A percentile compares a stretch with the other conserved stretches of the same genome.
Conservation (phyloP, 2,329 filamentous ascomycete species). For the Diaporthe helianthi region DNA sequence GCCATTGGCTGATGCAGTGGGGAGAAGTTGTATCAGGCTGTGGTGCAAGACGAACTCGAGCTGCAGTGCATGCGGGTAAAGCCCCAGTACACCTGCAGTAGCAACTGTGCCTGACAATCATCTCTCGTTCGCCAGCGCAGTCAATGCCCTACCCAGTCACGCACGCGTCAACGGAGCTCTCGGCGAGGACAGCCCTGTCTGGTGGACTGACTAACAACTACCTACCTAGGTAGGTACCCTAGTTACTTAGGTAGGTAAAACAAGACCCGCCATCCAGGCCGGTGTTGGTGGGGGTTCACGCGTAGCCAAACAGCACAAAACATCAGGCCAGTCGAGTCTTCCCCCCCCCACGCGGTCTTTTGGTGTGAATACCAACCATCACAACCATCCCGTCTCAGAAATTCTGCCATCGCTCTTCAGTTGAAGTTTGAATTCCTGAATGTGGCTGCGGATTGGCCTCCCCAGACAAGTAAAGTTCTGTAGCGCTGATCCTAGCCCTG, state of each 20-base stretch:
- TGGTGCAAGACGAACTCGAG: not conserved
- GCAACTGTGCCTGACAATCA: conserved; percentile 20
- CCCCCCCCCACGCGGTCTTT: conserved; percentile 14
- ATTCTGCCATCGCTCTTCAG: not conserved
- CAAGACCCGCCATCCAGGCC: not conserved
- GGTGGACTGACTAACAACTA: conserved; percentile 4
- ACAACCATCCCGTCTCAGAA: not conserved
- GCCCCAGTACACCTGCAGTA: not conserved
- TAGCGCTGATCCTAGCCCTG: conserved; percentile 19
- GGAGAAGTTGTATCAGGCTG: not conserved
- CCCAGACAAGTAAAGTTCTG: conserved; percentile 2
- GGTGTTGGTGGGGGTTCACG: not conserved
- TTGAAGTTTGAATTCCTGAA: not conserved
- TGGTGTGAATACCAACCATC: not conserved
- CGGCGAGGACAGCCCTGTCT: conserved; percentile 13
- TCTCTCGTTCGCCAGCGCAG: conserved; percentile 15
- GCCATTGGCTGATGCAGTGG: not conserved
- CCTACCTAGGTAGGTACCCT: too few relatives aligned
- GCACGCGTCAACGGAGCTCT: not conserved
- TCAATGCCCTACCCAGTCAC: conserved; percentile 1
- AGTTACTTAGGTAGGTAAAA: too few relatives aligned
- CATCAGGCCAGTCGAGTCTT: not conserved
- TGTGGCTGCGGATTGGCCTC: not conserved
- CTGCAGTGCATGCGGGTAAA: conserved; percentile 9
- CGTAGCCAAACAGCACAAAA: not conserved